Percentiles rank a stretch among this genome's conserved stretches.
phyloP scores from a whole-genome alignment of 805 yeast species.

The Teunomyces cretensis region DNA sequence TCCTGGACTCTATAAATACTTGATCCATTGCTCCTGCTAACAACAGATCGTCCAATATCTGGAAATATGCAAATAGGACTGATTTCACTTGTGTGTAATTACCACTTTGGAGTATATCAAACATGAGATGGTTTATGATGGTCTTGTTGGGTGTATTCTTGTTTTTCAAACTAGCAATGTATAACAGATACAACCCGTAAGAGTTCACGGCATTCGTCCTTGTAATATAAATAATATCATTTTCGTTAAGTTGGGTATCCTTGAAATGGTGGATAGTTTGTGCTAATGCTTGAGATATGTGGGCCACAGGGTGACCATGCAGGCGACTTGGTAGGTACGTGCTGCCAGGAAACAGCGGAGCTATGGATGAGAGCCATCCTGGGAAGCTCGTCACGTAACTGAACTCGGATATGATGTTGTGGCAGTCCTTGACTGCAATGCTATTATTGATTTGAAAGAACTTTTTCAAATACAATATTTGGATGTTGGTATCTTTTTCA shows the following conservation, averaged over 20 bases:
- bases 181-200: conserved; percentile 9
- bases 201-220: conserved; percentile 7
- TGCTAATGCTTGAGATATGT: conserved; percentile 2
- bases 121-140: conserved; percentile 9
- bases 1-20: background rate
- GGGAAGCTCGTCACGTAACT: conserved; percentile 7
- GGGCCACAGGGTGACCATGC: background rate
- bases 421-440: conserved; percentile 1
- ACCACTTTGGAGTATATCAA: conserved; percentile 1
- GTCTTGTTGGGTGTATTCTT: conserved; percentile 8
- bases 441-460: conserved; percentile 2
- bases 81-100: conserved; percentile 1
- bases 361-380: conserved; percentile 12
- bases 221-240: conserved; percentile 9
- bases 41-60: conserved; percentile 8
- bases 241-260: conserved; percentile 5
- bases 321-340: conserved; percentile 1
- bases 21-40: conserved; percentile 1
- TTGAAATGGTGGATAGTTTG: background rate
- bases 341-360: background rate
- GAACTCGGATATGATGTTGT: background rate
- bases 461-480: conserved; percentile 8
- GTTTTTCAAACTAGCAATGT: conserved; percentile 6
- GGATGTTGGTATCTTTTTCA: conserved; percentile 1
- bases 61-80: conserved; percentile 3